Evolutionary conservation across 768 basidiomycete species (phyloP).

Genomic region (Amanita rimosa): DNA sequence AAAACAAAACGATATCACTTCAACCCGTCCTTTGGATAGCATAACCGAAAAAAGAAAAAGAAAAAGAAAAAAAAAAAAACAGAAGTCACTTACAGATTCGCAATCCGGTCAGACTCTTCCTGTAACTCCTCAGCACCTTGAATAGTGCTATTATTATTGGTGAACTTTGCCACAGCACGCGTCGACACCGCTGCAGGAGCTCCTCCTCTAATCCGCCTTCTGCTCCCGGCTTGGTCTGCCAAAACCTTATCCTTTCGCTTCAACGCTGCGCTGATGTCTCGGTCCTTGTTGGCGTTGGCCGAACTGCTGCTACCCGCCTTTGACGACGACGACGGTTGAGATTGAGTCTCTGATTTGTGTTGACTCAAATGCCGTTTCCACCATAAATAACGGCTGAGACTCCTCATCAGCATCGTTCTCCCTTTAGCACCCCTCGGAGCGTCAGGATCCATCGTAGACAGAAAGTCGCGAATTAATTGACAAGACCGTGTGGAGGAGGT

Average conservation of each 20-base stretch:
- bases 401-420: conserved; percentile 67
- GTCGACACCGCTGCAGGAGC: conserved; percentile 25
- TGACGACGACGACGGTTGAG: background rate
- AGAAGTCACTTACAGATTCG: conserved; percentile 4
- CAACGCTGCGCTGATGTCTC: conserved; percentile 58
- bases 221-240: conserved; percentile 45
- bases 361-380: conserved; percentile 59
- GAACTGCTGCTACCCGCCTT: conserved; percentile 13
- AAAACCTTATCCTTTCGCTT: conserved; percentile 64
- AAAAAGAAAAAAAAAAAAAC: too few species aligned
- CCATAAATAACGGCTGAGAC: conserved; percentile 61
- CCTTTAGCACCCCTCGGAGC: conserved; percentile 55
- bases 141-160: conserved; percentile 2
- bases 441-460: conserved; percentile 50
- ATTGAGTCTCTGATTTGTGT: conserved; percentile 17
- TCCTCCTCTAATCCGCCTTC: conserved; percentile 73
- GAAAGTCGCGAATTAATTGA: conserved; percentile 66
- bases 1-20: background rate
- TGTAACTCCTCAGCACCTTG: conserved; percentile 20
- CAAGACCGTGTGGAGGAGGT: conserved; percentile 69
- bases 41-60: too few species aligned
- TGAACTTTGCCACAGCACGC: conserved; percentile 7
- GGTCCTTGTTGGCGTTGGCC: conserved; percentile 17
- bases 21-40: background rate
- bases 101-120: conserved; percentile 24